Base-by-base conservation (phyloP, 2,329 filamentous ascomycete genomes). In the Xenoacremonium recifei region DNA sequence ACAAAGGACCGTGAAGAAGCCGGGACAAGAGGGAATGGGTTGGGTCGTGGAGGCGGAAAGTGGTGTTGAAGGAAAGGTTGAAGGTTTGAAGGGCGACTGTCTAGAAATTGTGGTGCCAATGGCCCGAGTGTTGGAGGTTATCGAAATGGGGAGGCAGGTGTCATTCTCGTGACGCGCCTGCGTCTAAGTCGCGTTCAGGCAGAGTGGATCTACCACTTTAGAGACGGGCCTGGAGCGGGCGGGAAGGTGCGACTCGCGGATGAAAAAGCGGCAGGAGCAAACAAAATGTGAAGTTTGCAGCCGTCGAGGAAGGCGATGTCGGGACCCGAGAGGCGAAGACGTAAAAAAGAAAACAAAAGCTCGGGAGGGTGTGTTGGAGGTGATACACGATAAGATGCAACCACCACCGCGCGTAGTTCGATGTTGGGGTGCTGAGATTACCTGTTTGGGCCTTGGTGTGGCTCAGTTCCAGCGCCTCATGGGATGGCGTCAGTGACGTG, bases 91-190 rank as follows among this genome's bases (percentile, higher is more conserved):
- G 44, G 38, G 21, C 23, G 23, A 34, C 20, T 39, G 36, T 25
- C 29, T 38, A 34, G 21, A 13, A 39, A 21, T 40, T 39, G 33
- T 23, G 25, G 39, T 34, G 15, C 29, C 17, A n/a, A 19, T n/a
- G 32, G 12, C n/a, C 17, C 12, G 48, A 45, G 34, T 50, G 48
- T 47, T 51, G 50, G 51, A 37, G 48, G 21, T 34, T 50, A 50
- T 63, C 54, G 60, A 62, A 64, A 51, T 57, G 44, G 54, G 54
- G 60, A 61, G 62, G 62, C 62, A 49, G 64, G 64, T 58, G 60
- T 62, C 59, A 64, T 66, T 57, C 58, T 63, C 65, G 63, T 67
- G 65, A 67, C 63, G 61, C 63, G 63, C 60, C 53, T 47, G n/a
- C 43, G 40, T 44, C 33, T 37, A 50, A 56, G 55, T 63, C 62